A percentile compares a stretch with the other conserved stretches of the same genome.
phyloP scores from a whole-genome alignment of 768 basidiomycete species.

The Calvatia gigantea region DNA sequence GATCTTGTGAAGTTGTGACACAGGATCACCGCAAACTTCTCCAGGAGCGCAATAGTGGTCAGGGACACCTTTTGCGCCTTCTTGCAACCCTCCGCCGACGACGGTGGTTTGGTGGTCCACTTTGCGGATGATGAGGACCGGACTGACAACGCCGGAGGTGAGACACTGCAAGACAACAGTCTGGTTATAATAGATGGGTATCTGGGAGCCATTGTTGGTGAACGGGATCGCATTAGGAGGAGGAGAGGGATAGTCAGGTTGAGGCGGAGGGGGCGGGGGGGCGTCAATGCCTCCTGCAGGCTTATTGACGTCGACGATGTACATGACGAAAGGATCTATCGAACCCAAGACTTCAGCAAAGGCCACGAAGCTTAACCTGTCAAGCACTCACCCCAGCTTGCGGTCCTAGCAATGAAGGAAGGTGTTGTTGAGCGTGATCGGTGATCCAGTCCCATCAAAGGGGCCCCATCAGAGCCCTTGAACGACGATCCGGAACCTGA shows the following conservation, averaged over 20 bases:
- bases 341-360: constrained; percentile 7
- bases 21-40: constrained; percentile 90
- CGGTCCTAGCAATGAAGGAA: constrained; percentile 86
- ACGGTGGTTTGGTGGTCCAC: constrained; percentile 89
- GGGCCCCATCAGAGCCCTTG: constrained; percentile 89
- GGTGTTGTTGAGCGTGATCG: constrained; percentile 69
- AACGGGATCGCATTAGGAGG: constrained; percentile 89
- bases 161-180: constrained; percentile 93
- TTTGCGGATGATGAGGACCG: constrained; percentile 90
- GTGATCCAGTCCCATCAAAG: constrained; percentile 77
- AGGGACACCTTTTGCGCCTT: constrained; percentile 80
- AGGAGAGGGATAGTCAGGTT: constrained; percentile 87
- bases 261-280: constrained; percentile 77
- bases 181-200: constrained; percentile 95
- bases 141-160: constrained; percentile 90
- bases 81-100: constrained; percentile 87
- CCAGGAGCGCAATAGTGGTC: constrained; percentile 81
- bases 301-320: constrained; percentile 92
- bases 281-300: constrained; percentile 75
- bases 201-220: constrained; percentile 78
- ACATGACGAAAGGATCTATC: constrained; percentile 91
- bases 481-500: constrained; percentile 91
- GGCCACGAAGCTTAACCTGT: constrained; percentile 6
- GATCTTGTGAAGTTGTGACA: constrained; percentile 94
- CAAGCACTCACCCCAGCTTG: constrained; percentile 73